A percentile compares a stretch with the other conserved stretches of the same genome.
phyloP scores from a whole-genome alignment of 768 basidiomycete genomes.

The Lactarius psammicola region DNA sequence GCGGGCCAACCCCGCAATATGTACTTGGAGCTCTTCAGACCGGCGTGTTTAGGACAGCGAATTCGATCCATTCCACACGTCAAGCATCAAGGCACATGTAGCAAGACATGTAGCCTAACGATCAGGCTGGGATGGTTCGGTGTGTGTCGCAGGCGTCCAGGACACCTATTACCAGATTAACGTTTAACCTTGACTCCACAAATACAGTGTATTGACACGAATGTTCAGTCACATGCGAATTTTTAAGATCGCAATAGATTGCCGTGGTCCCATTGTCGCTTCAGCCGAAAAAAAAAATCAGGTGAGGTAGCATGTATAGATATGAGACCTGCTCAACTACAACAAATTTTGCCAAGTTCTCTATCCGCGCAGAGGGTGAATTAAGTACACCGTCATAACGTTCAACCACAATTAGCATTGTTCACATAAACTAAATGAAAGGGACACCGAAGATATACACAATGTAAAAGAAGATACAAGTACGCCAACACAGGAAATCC shows the following conservation, averaged over 20 bases:
- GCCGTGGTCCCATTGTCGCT: no score
- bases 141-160: no score
- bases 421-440: constrained; percentile 16
- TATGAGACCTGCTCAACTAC: neutral
- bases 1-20: neutral
- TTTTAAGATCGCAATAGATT: neutral
- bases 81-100: neutral
- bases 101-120: neutral
- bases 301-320: no score
- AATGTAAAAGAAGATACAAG: constrained; percentile 13
- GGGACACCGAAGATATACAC: constrained; percentile 8
- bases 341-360: neutral
- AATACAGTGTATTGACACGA: no score
- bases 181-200: no score
- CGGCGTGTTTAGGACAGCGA: neutral
- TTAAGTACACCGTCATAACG: constrained; percentile 4
- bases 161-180: neutral
- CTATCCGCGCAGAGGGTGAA: no score
- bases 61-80: neutral
- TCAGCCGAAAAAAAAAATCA: neutral
- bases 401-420: constrained; percentile 13
- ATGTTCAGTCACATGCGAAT: no score
- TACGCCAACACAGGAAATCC: neutral
- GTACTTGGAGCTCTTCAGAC: no score
- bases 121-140: no score